Conservation (phyloP, 2,329 filamentous ascomycete species). For the Teratosphaeria nubilosa region DNA sequence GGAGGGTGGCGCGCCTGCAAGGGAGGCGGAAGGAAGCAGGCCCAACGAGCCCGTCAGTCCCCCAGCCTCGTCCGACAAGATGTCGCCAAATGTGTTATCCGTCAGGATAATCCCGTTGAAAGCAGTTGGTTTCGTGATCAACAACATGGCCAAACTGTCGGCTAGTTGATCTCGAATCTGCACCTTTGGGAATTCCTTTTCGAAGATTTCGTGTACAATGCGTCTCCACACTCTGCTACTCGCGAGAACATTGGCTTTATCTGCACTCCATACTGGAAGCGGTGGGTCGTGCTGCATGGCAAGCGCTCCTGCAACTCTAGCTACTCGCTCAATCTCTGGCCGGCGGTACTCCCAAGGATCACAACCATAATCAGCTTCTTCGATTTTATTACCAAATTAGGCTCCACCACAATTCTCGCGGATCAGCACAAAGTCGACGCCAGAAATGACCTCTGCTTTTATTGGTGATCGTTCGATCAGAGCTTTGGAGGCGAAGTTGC, state of each 20-base stretch:
- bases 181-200: slow-evolving; percentile 35
- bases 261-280: slow-evolving; percentile 37
- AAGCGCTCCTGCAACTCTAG: slow-evolving; percentile 38
- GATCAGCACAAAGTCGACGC: slow-evolving; percentile 41
- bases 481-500: slow-evolving; percentile 35
- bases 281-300: slow-evolving; percentile 30
- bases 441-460: slow-evolving; percentile 35
- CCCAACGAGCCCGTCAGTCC: slow-evolving; percentile 40
- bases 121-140: slow-evolving; percentile 37
- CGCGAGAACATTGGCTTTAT: slow-evolving; percentile 44
- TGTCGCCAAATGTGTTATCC: slow-evolving; percentile 41
- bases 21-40: slow-evolving; percentile 34
- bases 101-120: slow-evolving; percentile 40
- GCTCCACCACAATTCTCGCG: slow-evolving; percentile 43
- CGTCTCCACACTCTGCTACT: slow-evolving; percentile 41
- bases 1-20: slow-evolving; percentile 18
- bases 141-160: slow-evolving; percentile 40
- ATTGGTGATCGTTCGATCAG: slow-evolving; percentile 33
- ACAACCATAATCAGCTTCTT: slow-evolving; percentile 34
- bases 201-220: slow-evolving; percentile 33
- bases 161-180: slow-evolving; percentile 38
- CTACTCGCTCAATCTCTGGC: slow-evolving; percentile 38
- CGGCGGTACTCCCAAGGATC: slow-evolving; percentile 41
- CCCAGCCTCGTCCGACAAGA: slow-evolving; percentile 37
- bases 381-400: slow-evolving; percentile 41